phyloP scores from a whole-genome alignment of 192 early-diverging fungal genomes.

The Globomyces pollinis-pini region DNA sequence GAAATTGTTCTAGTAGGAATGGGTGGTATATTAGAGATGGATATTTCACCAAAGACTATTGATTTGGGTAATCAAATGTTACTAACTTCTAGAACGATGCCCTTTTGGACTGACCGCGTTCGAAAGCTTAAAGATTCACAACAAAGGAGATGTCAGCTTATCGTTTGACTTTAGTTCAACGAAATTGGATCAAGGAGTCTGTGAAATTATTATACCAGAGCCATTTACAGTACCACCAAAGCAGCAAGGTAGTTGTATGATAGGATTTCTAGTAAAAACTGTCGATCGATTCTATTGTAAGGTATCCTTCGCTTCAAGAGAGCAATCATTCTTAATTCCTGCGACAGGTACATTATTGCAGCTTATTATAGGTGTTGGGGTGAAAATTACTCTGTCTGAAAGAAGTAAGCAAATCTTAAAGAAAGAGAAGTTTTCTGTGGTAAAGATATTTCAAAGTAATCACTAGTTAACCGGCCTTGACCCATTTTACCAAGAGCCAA shows the following conservation, averaged over 20 bases:
- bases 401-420: slow-evolving; percentile 30
- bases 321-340: slow-evolving; percentile 26
- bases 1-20: slow-evolving; percentile 52
- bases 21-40: slow-evolving; percentile 48
- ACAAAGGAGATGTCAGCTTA: slow-evolving; percentile 45
- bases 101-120: slow-evolving; percentile 40
- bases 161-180: slow-evolving; percentile 26
- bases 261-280: slow-evolving; percentile 28
- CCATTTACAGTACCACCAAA: slow-evolving; percentile 29
- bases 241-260: slow-evolving; percentile 18
- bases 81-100: slow-evolving; percentile 30
- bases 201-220: slow-evolving; percentile 29
- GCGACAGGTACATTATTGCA: no score
- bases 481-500: slow-evolving; percentile 1
- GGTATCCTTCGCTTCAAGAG: slow-evolving; percentile 35
- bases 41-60: slow-evolving; percentile 34
- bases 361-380: slow-evolving; percentile 40
- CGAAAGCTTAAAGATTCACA: slow-evolving; percentile 32
- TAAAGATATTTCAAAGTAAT: slow-evolving; percentile 7
- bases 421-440: slow-evolving; percentile 26
- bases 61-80: slow-evolving; percentile 37
- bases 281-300: slow-evolving; percentile 30
- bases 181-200: slow-evolving; percentile 7
- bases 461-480: not conserved
- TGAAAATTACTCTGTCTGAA: slow-evolving; percentile 37